These are phyloP conservation scores for Globisporangium ultimum DNA, from an alignment of 352 stramenopile species.

Conservation along the genomic window DNA sequence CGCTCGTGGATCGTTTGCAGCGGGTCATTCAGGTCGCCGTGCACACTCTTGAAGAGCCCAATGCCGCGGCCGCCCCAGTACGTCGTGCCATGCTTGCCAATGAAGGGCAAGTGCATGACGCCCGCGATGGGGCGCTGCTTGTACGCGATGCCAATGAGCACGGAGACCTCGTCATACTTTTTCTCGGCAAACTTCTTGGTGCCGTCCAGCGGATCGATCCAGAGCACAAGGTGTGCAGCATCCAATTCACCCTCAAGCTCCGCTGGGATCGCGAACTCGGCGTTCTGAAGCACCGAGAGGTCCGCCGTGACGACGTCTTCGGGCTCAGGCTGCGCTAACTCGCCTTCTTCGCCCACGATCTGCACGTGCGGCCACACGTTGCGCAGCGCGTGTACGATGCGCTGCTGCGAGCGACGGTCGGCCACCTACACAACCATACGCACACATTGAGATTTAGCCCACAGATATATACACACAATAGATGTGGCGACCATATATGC, in stretches of 20 bases:
- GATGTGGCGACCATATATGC: background rate
- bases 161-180: conserved; percentile 73
- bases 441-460: background rate
- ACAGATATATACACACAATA: background rate
- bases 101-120: conserved; percentile 75
- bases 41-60: conserved; percentile 45
- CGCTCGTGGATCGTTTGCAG: conserved; percentile 23
- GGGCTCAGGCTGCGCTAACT: conserved; percentile 40
- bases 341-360: conserved; percentile 71
- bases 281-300: conserved; percentile 22
- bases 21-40: conserved; percentile 16
- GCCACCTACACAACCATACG: conserved; percentile 25
- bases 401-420: conserved; percentile 71
- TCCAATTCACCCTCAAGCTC: conserved; percentile 27
- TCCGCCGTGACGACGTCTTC: conserved; percentile 52
- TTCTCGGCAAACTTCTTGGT: conserved; percentile 77
- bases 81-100: conserved; percentile 42
- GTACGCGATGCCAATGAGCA: conserved; percentile 73
- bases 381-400: conserved; percentile 59
- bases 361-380: conserved; percentile 45
- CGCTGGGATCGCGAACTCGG: conserved; percentile 11
- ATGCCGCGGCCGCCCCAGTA: conserved; percentile 62
- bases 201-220: conserved; percentile 76
- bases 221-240: conserved; percentile 55
- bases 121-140: conserved; percentile 55